These are phyloP conservation scores for Lachnellula hyalina DNA, from an alignment of 2,329 filamentous ascomycete genomes.

Conservation along the genomic window DNA sequence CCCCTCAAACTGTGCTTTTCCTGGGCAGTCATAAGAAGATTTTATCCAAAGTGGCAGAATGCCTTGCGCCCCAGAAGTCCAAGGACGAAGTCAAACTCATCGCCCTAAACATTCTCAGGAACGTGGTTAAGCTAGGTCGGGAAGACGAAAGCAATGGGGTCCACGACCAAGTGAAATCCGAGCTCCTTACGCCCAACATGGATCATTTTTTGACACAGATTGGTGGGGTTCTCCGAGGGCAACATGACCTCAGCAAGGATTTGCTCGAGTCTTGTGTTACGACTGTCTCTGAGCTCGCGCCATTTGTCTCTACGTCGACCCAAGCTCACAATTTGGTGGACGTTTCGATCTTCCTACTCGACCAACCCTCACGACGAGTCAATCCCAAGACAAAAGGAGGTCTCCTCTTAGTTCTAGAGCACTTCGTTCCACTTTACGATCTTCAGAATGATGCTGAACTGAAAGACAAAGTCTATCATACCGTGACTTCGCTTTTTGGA, in stretches of 20 bases:
- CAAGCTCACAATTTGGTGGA: conserved; percentile 74
- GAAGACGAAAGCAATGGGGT: conserved; percentile 46
- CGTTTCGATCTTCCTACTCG: conserved; percentile 74
- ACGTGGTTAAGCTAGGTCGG: conserved; percentile 56
- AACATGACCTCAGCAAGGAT: conserved; percentile 57
- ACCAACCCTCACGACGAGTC: conserved; percentile 78
- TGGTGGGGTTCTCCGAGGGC: conserved; percentile 57
- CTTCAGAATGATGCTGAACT: conserved; percentile 51
- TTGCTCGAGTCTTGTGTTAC: conserved; percentile 75
- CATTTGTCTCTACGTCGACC: conserved; percentile 59
- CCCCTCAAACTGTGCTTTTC: conserved; percentile 61
- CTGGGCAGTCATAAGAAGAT: conserved; percentile 56
- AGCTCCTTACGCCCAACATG: conserved; percentile 52
- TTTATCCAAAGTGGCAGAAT: conserved; percentile 65
- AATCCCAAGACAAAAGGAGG: conserved; percentile 78
- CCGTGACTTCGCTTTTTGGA: conserved; percentile 76
- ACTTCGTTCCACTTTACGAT: conserved; percentile 66
- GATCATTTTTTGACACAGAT: conserved; percentile 62
- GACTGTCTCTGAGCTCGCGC: conserved; percentile 69
- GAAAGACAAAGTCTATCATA: conserved; percentile 62
- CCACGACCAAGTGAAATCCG: conserved; percentile 45
- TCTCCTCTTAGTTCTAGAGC: conserved; percentile 72
- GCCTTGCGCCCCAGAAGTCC: conserved; percentile 64
- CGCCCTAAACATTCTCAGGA: conserved; percentile 69
- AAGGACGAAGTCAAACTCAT: conserved; percentile 86